Percentiles rank a stretch among this genome's conserved stretches.
phyloP scores from a whole-genome alignment of 495 filamentous ascomycete species.

The Penicillium parvum region DNA sequence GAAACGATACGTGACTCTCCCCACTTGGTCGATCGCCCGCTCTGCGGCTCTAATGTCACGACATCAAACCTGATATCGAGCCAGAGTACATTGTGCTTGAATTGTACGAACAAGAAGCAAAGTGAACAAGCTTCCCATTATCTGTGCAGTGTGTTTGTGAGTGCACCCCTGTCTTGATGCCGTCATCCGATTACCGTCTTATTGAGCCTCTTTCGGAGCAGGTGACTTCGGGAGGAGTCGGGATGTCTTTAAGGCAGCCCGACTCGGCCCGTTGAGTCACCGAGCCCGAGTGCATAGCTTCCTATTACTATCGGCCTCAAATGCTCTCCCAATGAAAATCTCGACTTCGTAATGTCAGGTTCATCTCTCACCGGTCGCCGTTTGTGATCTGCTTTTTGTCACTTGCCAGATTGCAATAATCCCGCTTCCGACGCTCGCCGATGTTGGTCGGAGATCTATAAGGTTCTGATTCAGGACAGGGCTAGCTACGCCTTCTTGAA shows the following conservation, averaged over 20 bases:
- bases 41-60: slow-evolving; percentile 5
- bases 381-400: too few relatives aligned
- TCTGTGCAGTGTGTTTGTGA: slow-evolving; percentile 1
- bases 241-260: slow-evolving; percentile 9
- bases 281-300: slow-evolving; percentile 28
- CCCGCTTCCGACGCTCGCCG: too few relatives aligned
- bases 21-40: slow-evolving; percentile 5
- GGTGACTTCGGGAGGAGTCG: slow-evolving; percentile 33
- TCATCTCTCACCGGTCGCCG: too few relatives aligned
- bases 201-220: slow-evolving; percentile 8
- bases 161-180: not conserved
- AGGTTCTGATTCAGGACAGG: too few relatives aligned
- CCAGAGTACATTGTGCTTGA: not conserved
- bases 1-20: too few relatives aligned
- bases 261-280: slow-evolving; percentile 9
- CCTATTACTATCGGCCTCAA: slow-evolving; percentile 24
- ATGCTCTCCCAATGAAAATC: too few relatives aligned
- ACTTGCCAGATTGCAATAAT: too few relatives aligned
- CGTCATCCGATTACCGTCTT: slow-evolving; percentile 4
- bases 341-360: too few relatives aligned
- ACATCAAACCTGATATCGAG: not conserved
- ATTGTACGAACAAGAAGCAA: slow-evolving; percentile 21
- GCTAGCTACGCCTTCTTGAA: too few relatives aligned
- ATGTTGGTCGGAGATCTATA: too few relatives aligned
- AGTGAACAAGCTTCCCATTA: slow-evolving; percentile 24